phyloP scores from a whole-genome alignment of 495 filamentous ascomycete genomes.

The Chlorociboria aeruginascens region DNA sequence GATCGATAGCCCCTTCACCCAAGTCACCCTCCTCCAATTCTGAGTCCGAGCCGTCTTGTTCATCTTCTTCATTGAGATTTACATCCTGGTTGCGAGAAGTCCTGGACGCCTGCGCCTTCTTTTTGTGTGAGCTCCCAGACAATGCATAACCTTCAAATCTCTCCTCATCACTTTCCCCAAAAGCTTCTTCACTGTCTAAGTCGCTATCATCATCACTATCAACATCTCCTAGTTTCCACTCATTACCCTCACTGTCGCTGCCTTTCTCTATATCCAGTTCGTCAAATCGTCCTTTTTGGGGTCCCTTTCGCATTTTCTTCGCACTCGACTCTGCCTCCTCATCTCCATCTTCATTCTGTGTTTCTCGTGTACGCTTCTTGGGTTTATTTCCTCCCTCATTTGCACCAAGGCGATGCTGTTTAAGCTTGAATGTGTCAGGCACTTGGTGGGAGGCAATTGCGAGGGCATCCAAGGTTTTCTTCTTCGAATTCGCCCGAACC shows the following conservation, averaged over 20 bases:
- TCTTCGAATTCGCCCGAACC: slow-evolving; percentile 30
- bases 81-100: slow-evolving; percentile 24
- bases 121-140: slow-evolving; percentile 49
- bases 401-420: slow-evolving; percentile 46
- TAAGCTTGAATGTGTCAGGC: slow-evolving; percentile 36
- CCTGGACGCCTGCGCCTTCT: slow-evolving; percentile 22
- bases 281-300: slow-evolving; percentile 32
- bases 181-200: slow-evolving; percentile 84
- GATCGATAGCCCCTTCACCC: slow-evolving; percentile 77
- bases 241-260: slow-evolving; percentile 77
- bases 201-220: slow-evolving; percentile 70
- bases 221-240: slow-evolving; percentile 72
- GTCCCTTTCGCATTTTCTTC: slow-evolving; percentile 31
- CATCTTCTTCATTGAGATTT: slow-evolving; percentile 45
- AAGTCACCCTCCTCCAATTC: slow-evolving; percentile 56
- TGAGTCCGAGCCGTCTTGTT: slow-evolving; percentile 32
- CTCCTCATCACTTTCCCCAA: slow-evolving; percentile 83
- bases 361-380: slow-evolving; percentile 13
- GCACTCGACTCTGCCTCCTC: slow-evolving; percentile 32
- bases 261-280: slow-evolving; percentile 42
- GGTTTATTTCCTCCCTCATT: slow-evolving; percentile 30
- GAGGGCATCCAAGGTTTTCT: slow-evolving; percentile 64
- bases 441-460: slow-evolving; percentile 62
- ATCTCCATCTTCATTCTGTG: slow-evolving; percentile 34
- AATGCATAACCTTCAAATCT: slow-evolving; percentile 67